phyloP scores from a whole-genome alignment of 1,284 basidiomycete genomes.

The Ganoderma lingzhi region DNA sequence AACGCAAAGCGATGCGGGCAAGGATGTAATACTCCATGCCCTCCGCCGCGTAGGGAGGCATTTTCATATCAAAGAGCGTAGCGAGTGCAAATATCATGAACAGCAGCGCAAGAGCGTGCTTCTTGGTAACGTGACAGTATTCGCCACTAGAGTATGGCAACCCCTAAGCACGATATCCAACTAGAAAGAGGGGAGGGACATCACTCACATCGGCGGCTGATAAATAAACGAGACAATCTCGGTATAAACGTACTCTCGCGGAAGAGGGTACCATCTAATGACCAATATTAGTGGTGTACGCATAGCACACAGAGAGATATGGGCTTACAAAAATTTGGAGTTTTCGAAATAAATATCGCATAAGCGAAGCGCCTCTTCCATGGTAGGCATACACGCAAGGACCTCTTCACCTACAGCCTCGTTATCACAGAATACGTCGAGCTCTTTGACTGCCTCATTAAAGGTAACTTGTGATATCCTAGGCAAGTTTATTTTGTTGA shows the following conservation, averaged over 20 bases:
- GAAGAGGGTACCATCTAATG: conserved; percentile 39
- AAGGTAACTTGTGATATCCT: conserved; percentile 34
- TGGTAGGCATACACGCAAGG: conserved; percentile 52
- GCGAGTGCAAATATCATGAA: conserved; percentile 55
- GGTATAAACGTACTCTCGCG: conserved; percentile 52
- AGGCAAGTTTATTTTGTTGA: conserved; percentile 13
- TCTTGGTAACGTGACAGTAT: conserved; percentile 27
- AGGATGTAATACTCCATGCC: conserved; percentile 67
- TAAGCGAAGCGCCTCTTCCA: conserved; percentile 61
- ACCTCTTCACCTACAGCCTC: conserved; percentile 48
- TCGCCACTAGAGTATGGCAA: conserved; percentile 9
- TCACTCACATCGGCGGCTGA: conserved; percentile 45
- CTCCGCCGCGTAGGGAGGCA: conserved; percentile 53
- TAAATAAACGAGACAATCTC: conserved; percentile 57
- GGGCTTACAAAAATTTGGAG: conserved; percentile 56
- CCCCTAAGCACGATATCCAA: background rate
- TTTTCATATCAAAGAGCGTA: conserved; percentile 55
- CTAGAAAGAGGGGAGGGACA: background rate
- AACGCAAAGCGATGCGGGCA: conserved; percentile 57
- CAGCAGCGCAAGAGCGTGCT: conserved; percentile 61
- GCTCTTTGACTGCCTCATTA: conserved; percentile 40
- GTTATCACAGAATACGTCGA: conserved; percentile 43
- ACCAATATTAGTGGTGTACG: background rate
- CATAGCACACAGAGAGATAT: conserved; percentile 22
- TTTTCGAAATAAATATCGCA: conserved; percentile 64